Evolutionary conservation across 2,329 filamentous ascomycete species (phyloP).

Genomic region (Fusarium kyushuense): DNA sequence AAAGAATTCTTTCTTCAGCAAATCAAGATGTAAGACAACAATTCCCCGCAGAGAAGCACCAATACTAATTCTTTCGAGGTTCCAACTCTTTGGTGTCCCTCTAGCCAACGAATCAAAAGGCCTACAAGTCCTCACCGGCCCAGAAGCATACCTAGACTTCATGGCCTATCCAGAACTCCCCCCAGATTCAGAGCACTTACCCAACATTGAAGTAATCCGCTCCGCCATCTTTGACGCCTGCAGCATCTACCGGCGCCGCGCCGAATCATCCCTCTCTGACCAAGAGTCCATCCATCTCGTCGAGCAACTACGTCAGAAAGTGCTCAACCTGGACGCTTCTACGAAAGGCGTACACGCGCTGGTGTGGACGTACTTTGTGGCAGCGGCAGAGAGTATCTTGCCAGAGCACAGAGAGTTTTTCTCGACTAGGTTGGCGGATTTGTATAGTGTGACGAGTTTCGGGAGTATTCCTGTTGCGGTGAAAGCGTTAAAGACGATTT

Average conservation of each 20-base stretch:
- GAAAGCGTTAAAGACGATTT: slow-evolving; percentile 51
- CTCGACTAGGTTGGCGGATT: slow-evolving; percentile 42
- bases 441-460: slow-evolving; percentile 53
- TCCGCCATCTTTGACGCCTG: slow-evolving; percentile 46
- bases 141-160: slow-evolving; percentile 47
- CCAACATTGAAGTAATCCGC: slow-evolving; percentile 40
- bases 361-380: slow-evolving; percentile 58
- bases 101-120: slow-evolving; percentile 48
- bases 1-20: slow-evolving; percentile 50
- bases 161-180: slow-evolving; percentile 43
- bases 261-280: slow-evolving; percentile 30
- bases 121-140: slow-evolving; percentile 37
- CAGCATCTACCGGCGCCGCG: slow-evolving; percentile 45
- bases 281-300: slow-evolving; percentile 48
- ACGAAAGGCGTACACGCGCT: slow-evolving; percentile 54
- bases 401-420: slow-evolving; percentile 55
- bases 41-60: accelerated
- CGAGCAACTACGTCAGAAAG: slow-evolving; percentile 50
- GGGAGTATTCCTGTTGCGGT: slow-evolving; percentile 55
- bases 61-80: slow-evolving; percentile 33
- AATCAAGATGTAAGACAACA: slow-evolving; percentile 47
- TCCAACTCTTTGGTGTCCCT: slow-evolving; percentile 49
- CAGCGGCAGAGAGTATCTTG: slow-evolving; percentile 54
- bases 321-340: slow-evolving; percentile 45
- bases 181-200: slow-evolving; percentile 35